A percentile compares a stretch with the other conserved stretches of the same genome.
These are phyloP conservation scores for Cordyceps cicadae DNA, from an alignment of 2,329 filamentous ascomycete genomes.

Conservation along the genomic window DNA sequence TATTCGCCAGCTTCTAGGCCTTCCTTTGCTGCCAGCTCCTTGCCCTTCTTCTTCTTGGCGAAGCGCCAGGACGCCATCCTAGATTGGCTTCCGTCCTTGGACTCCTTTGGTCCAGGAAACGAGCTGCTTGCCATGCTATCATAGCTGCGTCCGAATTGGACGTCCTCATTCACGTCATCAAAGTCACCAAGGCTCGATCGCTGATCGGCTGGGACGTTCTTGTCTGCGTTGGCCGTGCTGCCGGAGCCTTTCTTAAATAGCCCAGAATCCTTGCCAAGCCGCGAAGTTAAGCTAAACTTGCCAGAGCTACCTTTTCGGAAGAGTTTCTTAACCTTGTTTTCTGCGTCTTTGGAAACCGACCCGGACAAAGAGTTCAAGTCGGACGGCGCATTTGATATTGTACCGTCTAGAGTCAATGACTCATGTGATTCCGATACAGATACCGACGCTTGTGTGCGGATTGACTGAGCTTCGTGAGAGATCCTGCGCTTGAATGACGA, in stretches of 20 bases:
- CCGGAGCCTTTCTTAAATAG: slow-evolving; percentile 53
- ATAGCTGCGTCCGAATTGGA: slow-evolving; percentile 39
- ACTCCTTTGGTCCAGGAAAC: slow-evolving; percentile 43
- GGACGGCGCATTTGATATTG: slow-evolving; percentile 48
- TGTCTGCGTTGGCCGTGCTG: slow-evolving; percentile 49
- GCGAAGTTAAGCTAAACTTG: slow-evolving; percentile 55
- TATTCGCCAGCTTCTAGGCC: slow-evolving; percentile 41
- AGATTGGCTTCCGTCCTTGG: slow-evolving; percentile 37
- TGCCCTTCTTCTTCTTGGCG: slow-evolving; percentile 53
- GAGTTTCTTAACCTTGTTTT: slow-evolving; percentile 52
- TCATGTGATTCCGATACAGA: slow-evolving; percentile 54
- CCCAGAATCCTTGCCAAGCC: slow-evolving; percentile 44
- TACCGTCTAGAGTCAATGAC: slow-evolving; percentile 47
- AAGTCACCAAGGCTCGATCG: slow-evolving; percentile 50
- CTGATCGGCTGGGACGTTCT: slow-evolving; percentile 44
- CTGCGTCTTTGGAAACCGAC: slow-evolving; percentile 39
- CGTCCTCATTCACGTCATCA: slow-evolving; percentile 44
- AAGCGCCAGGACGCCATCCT: slow-evolving; percentile 47
- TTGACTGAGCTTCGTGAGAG: slow-evolving; percentile 48
- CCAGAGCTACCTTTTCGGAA: slow-evolving; percentile 58
- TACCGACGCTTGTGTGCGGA: slow-evolving; percentile 42
- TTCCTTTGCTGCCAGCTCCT: slow-evolving; percentile 36
- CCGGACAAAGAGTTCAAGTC: slow-evolving; percentile 37
- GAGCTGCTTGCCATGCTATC: slow-evolving; percentile 51
- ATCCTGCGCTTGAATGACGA: slow-evolving; percentile 45